Percentiles rank a stretch among this genome's conserved stretches.
Evolutionary conservation across 208 protist species (phyloP).

Genomic region (Acanthamoeba culbertsoni): DNA sequence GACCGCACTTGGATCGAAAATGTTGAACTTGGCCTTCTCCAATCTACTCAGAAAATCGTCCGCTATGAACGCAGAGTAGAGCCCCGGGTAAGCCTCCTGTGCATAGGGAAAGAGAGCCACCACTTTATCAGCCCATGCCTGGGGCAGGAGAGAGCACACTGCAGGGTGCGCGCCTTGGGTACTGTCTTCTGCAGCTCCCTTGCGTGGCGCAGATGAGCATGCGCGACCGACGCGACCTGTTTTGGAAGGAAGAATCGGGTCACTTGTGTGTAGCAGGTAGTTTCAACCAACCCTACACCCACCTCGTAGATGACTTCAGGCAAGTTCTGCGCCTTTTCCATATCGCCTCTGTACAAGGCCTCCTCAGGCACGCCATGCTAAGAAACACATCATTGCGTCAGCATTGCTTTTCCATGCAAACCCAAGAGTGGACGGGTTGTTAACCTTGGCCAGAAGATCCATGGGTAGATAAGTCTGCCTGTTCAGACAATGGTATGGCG

Average conservation of each 20-base stretch:
- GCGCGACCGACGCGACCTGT: neutral
- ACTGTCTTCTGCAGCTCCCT: neutral
- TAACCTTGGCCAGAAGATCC: slow-evolving; percentile 53
- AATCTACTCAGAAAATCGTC: slow-evolving; percentile 48
- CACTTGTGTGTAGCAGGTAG: neutral
- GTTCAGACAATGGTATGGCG: neutral
- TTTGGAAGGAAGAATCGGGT: neutral
- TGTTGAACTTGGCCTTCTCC: slow-evolving; percentile 59
- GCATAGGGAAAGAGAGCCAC: neutral
- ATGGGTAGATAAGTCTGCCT: slow-evolving; percentile 32
- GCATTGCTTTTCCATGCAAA: neutral
- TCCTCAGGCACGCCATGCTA: slow-evolving; percentile 48
- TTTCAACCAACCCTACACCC: too few species aligned
- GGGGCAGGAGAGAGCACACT: neutral
- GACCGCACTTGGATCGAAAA: slow-evolving; percentile 39
- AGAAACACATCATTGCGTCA: neutral
- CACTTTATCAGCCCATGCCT: neutral
- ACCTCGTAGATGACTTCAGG: slow-evolving; percentile 43
- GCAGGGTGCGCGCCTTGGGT: neutral
- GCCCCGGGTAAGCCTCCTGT: neutral
- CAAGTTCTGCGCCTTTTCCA: neutral
- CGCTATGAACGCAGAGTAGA: slow-evolving; percentile 44
- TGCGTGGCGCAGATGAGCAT: neutral
- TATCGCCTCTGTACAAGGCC: neutral
- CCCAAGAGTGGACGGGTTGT: neutral